Evolutionary conservation across 2,329 filamentous ascomycete species (phyloP), one percentile per base, ranked within the genome.

Genomic region (Hymenoscyphus albidus): DNA sequence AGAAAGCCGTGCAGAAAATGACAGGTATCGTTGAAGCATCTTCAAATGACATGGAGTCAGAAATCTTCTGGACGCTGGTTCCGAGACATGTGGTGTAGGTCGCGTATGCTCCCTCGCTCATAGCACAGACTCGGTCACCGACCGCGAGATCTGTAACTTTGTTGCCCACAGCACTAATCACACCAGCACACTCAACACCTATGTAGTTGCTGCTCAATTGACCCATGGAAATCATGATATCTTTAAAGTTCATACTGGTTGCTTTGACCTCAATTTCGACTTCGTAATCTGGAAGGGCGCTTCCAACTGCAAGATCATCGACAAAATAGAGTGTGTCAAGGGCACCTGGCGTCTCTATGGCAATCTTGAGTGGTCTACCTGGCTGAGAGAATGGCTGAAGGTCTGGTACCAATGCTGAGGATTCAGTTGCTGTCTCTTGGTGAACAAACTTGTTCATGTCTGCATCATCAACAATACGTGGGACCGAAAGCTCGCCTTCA

Each of bases 371-470:
- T 10, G 70, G 68, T 18, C 72, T 59, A 5, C 63, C 67, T 16
- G 60, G 38, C 59, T 74, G 72, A 0, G 74, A 73, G 66, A 84
- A 85, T 1, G 76, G 73, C 5, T 76, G 75, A 0, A 76, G 72
- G 63, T 79, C 77, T 4, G 79, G 70, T 12, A 35, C 5, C 35
- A 35, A 35, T 35, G 48, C 48, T 2, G 73, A 71, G 3, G 74
- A 70, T 9, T 74, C 74, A 0, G 76, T 73, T 61, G 78, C 77
- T 1, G 78, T 81, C 67, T 80, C 75, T 16, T 76, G 74, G 66
- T 81, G 77, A 13, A 82, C 78, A 12, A 78, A 74, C 22, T 78
- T 77, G 68, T 71, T 69, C 64, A 70, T 69, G 7, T 76, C 74
- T 0, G 70, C 68, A 62, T 73, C 69, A 10, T 70, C 58, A 6